Evolutionary conservation across 257 asterid genomes (phyloP), one percentile per base, ranked within the genome.

Genomic region (Solanum bukasovii): DNA sequence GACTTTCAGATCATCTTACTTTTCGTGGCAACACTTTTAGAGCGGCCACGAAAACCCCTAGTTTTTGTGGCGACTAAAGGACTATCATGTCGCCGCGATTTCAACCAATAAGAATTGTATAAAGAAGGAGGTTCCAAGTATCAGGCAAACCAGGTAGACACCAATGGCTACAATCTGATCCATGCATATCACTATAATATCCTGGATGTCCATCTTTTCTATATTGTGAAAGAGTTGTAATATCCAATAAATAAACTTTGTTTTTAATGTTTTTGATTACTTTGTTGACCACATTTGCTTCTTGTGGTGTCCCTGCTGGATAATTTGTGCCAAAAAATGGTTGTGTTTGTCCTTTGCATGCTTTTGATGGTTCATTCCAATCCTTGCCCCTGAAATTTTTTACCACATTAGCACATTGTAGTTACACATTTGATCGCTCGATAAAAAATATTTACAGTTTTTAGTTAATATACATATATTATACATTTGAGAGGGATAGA

Each of bases 91-190:
- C 27, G 82, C 29, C 9, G 10, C 82, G 49, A 35, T 73, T 35
- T 74, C 82, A 81, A 46, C 18, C 65, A 23, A 92, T 84, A 61
- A 96, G 95, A 25, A 94, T 89, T 4, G 94, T 87, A 72, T 95
- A 95, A 83, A 96, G 94, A 29, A 96, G 93, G 59, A 91, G 87
- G 85, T 96, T 96, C 98, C 99, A 96, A 2, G 99, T 94, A 87
- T 96, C 99, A 5, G 99, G 99, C 87, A 96, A 92, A 0, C 99
- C 98, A 18, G 99, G 98, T 9, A 96, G 96, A 88, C 99, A 96
- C 99, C 99, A 96, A 59, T 96, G 99, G 91, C 99, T 96, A 88
- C 99, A 96, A 88, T 96, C 99, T 86, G 96, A 73, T 84, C 94
- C 94, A 56, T 87, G 87, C 42, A 90, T 96, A 42, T 67, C 91